Conservation (phyloP, 441 rosid species). For the Viola pubescens region DNA sequence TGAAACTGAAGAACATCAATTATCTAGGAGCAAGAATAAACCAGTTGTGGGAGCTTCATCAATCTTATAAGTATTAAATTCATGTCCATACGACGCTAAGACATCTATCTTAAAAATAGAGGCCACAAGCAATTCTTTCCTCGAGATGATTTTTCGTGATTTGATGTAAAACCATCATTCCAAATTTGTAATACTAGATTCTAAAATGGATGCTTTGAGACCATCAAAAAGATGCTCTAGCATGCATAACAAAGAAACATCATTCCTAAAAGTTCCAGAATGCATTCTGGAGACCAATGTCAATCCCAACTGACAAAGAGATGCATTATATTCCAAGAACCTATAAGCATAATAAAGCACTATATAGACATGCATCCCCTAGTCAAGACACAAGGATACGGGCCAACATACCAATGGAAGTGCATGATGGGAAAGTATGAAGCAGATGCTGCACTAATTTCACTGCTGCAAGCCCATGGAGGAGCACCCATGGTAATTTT, state of each 20-base stretch:
- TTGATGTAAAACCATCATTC: no score
- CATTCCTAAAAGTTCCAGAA: neutral
- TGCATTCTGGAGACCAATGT: neutral
- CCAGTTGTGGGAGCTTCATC: no score
- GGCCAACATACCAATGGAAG: constrained; percentile 62
- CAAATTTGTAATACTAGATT: no score
- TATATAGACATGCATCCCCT: neutral
- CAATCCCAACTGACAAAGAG: neutral
- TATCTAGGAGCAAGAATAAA: no score
- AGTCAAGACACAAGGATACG: constrained; percentile 3
- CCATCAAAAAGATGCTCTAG: neutral
- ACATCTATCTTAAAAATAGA: no score
- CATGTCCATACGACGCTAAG: no score
- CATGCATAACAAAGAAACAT: neutral
- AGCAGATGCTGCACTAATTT: constrained; percentile 64
- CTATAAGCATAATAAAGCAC: neutral
- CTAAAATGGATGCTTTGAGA: neutral
- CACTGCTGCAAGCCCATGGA: constrained; percentile 74
- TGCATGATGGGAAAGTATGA: constrained; percentile 66
- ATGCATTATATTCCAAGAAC: neutral
- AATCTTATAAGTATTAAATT: no score
- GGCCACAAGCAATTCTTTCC: no score
- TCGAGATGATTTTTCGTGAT: no score
- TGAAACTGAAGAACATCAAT: no score
- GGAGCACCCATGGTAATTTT: constrained; percentile 58